Evolutionary conservation across 2,329 filamentous ascomycete genomes (phyloP), one percentile per base, ranked within the genome.

Genomic region (Nothophaeocryptopus gaeumannii): DNA sequence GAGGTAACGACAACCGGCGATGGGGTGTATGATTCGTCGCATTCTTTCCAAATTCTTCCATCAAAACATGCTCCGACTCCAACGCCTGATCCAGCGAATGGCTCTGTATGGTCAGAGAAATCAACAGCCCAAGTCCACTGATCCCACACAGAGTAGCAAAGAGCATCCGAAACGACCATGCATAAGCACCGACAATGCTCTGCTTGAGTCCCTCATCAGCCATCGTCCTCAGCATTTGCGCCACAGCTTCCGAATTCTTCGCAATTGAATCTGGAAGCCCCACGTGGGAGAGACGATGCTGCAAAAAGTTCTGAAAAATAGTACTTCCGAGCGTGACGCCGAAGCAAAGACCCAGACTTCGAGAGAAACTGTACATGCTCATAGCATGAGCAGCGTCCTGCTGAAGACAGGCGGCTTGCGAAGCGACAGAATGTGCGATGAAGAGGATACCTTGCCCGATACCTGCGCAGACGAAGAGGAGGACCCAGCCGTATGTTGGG

Each of bases 261-360:
- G 62, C 58, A 34, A 63, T 52, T 1, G 38, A 47, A 2, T 44
- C 36, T 2, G 58, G 45, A 2, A 63, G 31, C 3, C 43, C 50
- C 1, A 50, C 33, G 2, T 45, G 11, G 0, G 36, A n/a, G 2
- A 63, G 43, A 15, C 52, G 53, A 9, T 46, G 33, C 5, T 50
- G 45, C 11, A 64, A 34, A 38, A 63, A 59, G 39, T 65, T 71
- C 37, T 67, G 62, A 58, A 77, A 78, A 29, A 76, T 65, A 3
- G 69, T 65, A 1, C 67, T 67, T 0, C 72, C 69, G 16, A 80
- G 70, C 0, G 74, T 66, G 1, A 74, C 67, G 8, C 75, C 77
- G 62, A 77, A 73, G 2, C 74, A 70, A n/a, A 66, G 59, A 2
- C 77, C 78, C 30, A 80, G 72, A 45, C 63, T 71, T 33, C 76